phyloP scores from a whole-genome alignment of 2,329 filamentous ascomycete genomes.

The Epichloe scottii region DNA sequence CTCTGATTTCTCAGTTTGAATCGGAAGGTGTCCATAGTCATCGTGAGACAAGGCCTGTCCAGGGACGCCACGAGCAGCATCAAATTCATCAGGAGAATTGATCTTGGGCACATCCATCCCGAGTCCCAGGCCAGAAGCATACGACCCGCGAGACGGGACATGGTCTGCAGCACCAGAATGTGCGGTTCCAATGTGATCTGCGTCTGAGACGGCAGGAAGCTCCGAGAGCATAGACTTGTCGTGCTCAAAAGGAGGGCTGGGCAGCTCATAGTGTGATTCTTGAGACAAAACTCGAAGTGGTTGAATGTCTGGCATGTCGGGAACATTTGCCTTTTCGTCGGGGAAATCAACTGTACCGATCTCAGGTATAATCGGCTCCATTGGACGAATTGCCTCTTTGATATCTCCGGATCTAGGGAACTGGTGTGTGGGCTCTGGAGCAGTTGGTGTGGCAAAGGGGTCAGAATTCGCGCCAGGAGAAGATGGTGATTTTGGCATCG shows the following conservation, averaged over 20 bases:
- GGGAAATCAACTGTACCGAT: slow-evolving; percentile 23
- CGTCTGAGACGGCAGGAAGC: slow-evolving; percentile 6
- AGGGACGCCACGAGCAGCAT: slow-evolving; percentile 5
- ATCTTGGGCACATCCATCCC: slow-evolving; percentile 24
- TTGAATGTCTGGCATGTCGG: slow-evolving; percentile 16
- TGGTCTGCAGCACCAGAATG: slow-evolving; percentile 10
- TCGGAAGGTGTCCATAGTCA: slow-evolving; percentile 12
- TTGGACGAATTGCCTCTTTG: slow-evolving; percentile 16
- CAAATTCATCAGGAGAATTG: slow-evolving; percentile 11
- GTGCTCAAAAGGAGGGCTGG: slow-evolving; percentile 11
- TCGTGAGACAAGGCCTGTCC: slow-evolving; percentile 7
- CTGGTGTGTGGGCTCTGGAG: slow-evolving; percentile 17
- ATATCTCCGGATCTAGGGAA: slow-evolving; percentile 8
- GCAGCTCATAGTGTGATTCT: slow-evolving; percentile 12
- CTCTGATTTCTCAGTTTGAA: slow-evolving; percentile 21
- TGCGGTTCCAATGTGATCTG: slow-evolving; percentile 9
- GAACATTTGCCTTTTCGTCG: slow-evolving; percentile 13
- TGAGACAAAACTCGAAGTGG: slow-evolving; percentile 18
- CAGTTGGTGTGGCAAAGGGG: slow-evolving; percentile 23
- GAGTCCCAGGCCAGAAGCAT: slow-evolving; percentile 21
- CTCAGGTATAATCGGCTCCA: slow-evolving; percentile 25
- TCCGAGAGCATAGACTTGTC: slow-evolving; percentile 8
- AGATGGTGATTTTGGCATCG: slow-evolving; percentile 29
- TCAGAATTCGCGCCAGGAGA: slow-evolving; percentile 22
- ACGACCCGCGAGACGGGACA: slow-evolving; percentile 15